Base-by-base conservation (phyloP, 345 rosid genomes). In the Lepidium didymum region DNA sequence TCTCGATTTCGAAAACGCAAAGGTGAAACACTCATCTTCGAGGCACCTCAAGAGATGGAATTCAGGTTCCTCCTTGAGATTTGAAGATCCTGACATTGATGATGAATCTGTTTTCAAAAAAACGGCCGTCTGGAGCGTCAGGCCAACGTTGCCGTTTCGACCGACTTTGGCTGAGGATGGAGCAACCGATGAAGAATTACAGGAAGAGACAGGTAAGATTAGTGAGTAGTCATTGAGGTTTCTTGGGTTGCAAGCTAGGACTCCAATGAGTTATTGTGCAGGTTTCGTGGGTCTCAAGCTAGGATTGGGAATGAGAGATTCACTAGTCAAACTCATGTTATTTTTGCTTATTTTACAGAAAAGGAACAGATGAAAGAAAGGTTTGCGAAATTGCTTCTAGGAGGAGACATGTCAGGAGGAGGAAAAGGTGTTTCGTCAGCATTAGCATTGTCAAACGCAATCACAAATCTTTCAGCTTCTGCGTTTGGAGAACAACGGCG, bases 331-430 rank as follows among this genome's bases (percentile, higher is more conserved):
- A n/a, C 37, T 60, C 5, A 61, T 42, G 33, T 33, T 56, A 18
- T 36, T 13, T 57, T 52, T 43, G 44, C 7, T n/a, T 68, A 14
- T 64, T 13, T 51, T 27, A 10, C 73, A 74, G 73, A 15, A 52
- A 60, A 29, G 16, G 51, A 74, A 13, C 68, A 81, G 64, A 81
- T 87, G 84, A 81, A 80, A 79, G 94, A 87, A 61, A 81, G 71
- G 64, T 85, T 85, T 56, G 78, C 83, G 7, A 87, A 86, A 78
- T 43, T 87, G 71, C 86, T 87, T 37, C 52, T 85, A 61, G 94
- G 94, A n/a, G 91, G 86, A 75, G 94, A 87, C 60, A 85, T 87
- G 89, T 85, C 91, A 42, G 89, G 94, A 11, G 89, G 91, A 64
- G 87, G 91, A 5, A 79, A 84, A 73, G 94, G 94, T 19, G 89